phyloP scores from a whole-genome alignment of 192 early-diverging fungal genomes.

The Chytriomyces sp. region DNA sequence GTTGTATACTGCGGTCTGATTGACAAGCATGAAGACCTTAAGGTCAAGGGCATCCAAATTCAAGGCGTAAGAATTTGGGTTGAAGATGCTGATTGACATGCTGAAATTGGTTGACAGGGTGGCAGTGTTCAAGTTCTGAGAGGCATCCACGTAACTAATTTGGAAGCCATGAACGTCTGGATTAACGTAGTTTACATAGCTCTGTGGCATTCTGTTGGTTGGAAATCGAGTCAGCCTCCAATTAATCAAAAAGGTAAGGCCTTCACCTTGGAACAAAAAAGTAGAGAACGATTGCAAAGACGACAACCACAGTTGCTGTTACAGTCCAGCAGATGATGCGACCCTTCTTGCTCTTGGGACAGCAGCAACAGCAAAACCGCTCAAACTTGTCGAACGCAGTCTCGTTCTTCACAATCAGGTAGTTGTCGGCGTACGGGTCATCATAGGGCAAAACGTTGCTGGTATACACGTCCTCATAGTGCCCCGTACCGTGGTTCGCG shows the following conservation, averaged over 20 bases:
- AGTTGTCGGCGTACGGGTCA: no score
- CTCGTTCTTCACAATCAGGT: no score
- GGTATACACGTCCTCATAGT: no score
- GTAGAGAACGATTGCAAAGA: neutral
- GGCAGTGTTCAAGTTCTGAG: constrained; percentile 2
- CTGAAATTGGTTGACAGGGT: neutral
- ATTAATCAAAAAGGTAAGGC: neutral
- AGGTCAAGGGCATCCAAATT: constrained; percentile 2
- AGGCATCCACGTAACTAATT: neutral
- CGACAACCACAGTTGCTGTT: neutral
- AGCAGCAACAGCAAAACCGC: constrained; percentile 23
- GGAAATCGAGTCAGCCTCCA: no score
- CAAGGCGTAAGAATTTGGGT: constrained; percentile 14
- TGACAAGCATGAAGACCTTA: constrained; percentile 5
- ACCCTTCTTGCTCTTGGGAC: constrained; percentile 17
- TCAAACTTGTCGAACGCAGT: no score
- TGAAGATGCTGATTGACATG: neutral
- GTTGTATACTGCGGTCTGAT: constrained; percentile 6
- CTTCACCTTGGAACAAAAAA: constrained; percentile 17
- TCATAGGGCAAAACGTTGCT: no score
- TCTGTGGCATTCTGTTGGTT: neutral
- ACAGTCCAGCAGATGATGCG: constrained; percentile 20
- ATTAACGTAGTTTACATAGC: neutral
- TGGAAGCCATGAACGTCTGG: neutral
- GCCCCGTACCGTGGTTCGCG: no score